Percentiles rank a stretch among this genome's conserved stretches.
phyloP scores from a whole-genome alignment of 148 eudicot species.

The Arbutus unedo region DNA sequence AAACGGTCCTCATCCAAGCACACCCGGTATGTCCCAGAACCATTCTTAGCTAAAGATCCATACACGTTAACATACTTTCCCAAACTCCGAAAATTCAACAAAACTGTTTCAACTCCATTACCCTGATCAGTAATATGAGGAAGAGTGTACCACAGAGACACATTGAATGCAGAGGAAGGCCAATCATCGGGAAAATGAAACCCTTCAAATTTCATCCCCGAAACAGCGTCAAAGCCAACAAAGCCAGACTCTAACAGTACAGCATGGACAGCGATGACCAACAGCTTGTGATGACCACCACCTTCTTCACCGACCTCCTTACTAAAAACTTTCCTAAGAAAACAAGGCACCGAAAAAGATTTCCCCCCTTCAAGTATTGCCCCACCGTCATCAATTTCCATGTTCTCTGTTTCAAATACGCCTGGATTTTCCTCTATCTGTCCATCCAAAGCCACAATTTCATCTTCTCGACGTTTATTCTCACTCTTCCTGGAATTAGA shows the following conservation, averaged over 20 bases:
- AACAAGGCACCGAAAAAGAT: constrained; percentile 71
- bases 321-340: constrained; percentile 67
- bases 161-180: constrained; percentile 52
- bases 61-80: constrained; percentile 57
- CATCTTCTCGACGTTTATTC: background rate
- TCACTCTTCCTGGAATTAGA: background rate
- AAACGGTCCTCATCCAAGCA: constrained; percentile 54
- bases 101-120: constrained; percentile 33
- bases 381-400: constrained; percentile 56
- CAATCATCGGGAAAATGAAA: constrained; percentile 51
- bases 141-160: constrained; percentile 62
- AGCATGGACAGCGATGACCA: constrained; percentile 82
- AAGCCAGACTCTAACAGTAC: constrained; percentile 81
- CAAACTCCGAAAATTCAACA: constrained; percentile 63
- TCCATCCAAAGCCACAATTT: constrained; percentile 6
- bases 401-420: constrained; percentile 21
- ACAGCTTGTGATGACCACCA: constrained; percentile 54
- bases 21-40: constrained; percentile 38
- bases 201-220: constrained; percentile 39
- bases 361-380: constrained; percentile 22
- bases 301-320: constrained; percentile 65
- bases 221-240: constrained; percentile 47
- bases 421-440: constrained; percentile 8
- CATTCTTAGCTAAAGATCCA: constrained; percentile 51
- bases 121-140: constrained; percentile 41